These are phyloP conservation scores for Physaria fendleri DNA, from an alignment of 345 rosid genomes.

Conservation along the genomic window DNA sequence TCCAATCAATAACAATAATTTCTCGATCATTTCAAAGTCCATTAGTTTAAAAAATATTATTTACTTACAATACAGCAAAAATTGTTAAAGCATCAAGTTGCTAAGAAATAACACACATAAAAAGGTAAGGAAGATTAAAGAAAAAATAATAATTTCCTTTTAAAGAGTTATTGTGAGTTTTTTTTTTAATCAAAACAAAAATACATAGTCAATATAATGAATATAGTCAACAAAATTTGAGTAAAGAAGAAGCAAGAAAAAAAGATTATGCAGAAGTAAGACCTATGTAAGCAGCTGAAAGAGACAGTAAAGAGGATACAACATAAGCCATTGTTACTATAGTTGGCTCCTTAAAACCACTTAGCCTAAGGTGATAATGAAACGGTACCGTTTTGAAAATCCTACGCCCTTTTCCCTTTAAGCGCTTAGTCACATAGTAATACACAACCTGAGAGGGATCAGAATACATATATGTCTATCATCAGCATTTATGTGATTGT, in stretches of 20 bases:
- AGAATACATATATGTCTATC: not conserved
- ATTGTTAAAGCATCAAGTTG: not conserved
- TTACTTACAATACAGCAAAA: not conserved
- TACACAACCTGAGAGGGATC: slow-evolving; percentile 16
- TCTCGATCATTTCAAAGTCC: not conserved
- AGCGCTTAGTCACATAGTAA: slow-evolving; percentile 20
- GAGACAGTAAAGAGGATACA: slow-evolving; percentile 26
- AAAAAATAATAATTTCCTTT: too few relatives aligned
- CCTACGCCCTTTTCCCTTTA: slow-evolving; percentile 23
- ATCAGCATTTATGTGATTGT: not conserved
- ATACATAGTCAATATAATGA: not conserved
- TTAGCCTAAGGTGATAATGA: slow-evolving; percentile 28
- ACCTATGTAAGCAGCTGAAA: slow-evolving; percentile 31
- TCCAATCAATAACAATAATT: not conserved
- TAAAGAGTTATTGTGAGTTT: not conserved
- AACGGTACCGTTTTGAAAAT: slow-evolving; percentile 27
- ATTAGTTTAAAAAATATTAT: not conserved
- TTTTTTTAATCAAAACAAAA: not conserved
- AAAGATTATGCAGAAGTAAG: slow-evolving; percentile 24
- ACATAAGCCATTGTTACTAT: slow-evolving; percentile 29
- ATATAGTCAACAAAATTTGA: not conserved
- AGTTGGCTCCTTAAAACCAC: slow-evolving; percentile 24
- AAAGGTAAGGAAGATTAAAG: not conserved
- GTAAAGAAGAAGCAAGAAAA: not conserved
- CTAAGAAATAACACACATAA: not conserved